These are phyloP conservation scores for Ophiognomonia clavigignenti-juglandacearum DNA, from an alignment of 2,329 filamentous ascomycete species.

Conservation along the genomic window DNA sequence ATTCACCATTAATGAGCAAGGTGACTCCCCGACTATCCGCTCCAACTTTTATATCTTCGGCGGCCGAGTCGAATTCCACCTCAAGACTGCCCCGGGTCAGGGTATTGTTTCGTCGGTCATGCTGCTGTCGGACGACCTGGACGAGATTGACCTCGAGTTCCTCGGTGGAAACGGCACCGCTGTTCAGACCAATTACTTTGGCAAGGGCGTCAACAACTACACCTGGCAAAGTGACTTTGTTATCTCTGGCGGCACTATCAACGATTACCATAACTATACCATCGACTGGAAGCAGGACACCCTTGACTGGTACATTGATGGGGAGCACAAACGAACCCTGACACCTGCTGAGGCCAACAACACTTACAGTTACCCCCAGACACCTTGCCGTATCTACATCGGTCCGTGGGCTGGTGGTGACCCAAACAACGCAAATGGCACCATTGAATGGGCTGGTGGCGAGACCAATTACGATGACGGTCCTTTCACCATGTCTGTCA, in stretches of 20 bases:
- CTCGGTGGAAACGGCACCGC: constrained; percentile 60
- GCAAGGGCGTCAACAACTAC: constrained; percentile 64
- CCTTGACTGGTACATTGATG: constrained; percentile 68
- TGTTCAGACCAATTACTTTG: constrained; percentile 73
- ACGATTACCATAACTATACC: constrained; percentile 72
- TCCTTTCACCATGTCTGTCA: constrained; percentile 71
- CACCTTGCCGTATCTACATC: constrained; percentile 65
- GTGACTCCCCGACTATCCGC: constrained; percentile 74
- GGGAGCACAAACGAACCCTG: constrained; percentile 59
- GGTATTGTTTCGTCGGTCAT: constrained; percentile 83
- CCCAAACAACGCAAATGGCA: constrained; percentile 46
- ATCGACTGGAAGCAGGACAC: constrained; percentile 64
- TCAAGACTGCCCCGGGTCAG: constrained; percentile 69
- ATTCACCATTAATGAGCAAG: constrained; percentile 66
- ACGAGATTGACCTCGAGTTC: constrained; percentile 87
- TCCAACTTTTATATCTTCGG: constrained; percentile 84
- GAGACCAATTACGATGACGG: constrained; percentile 59
- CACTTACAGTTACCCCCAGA: constrained; percentile 66
- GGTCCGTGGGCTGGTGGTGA: constrained; percentile 65
- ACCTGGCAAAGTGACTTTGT: constrained; percentile 58
- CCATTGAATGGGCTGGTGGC: constrained; percentile 67
- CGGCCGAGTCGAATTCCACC: constrained; percentile 69
- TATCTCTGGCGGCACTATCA: constrained; percentile 48
- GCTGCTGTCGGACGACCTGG: constrained; percentile 75
- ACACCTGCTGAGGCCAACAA: constrained; percentile 55